A percentile compares a stretch with the other conserved stretches of the same genome.
These are phyloP conservation scores for Crithidia thermophila DNA, from an alignment of 208 protist species.

Conservation along the genomic window DNA sequence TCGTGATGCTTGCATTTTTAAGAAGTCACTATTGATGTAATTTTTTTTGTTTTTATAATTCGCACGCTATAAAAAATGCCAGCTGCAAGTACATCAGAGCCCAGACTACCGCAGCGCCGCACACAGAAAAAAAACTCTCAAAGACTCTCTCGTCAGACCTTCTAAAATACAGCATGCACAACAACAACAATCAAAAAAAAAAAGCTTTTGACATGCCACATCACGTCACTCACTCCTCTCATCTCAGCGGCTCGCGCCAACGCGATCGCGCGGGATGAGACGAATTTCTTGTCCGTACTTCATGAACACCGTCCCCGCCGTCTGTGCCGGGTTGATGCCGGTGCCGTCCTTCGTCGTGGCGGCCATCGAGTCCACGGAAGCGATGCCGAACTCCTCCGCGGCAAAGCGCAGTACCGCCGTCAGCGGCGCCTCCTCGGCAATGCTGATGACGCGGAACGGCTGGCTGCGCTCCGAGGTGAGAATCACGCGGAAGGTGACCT, in stretches of 20 bases:
- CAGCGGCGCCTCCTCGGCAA: slow-evolving; percentile 95
- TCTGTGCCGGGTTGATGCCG: slow-evolving; percentile 96
- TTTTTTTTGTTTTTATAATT: no score
- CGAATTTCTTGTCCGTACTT: slow-evolving; percentile 96
- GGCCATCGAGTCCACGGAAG: slow-evolving; percentile 81
- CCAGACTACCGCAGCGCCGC: no score
- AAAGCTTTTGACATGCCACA: no score
- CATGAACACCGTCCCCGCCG: slow-evolving; percentile 93
- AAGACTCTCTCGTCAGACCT: no score
- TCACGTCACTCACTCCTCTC: no score
- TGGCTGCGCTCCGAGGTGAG: slow-evolving; percentile 84
- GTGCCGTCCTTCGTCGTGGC: slow-evolving; percentile 94
- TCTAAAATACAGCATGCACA: no score
- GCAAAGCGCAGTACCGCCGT: slow-evolving; percentile 95
- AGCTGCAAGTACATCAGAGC: no score
- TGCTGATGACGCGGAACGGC: slow-evolving; percentile 89
- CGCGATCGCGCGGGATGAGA: slow-evolving; percentile 95
- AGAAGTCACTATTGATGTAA: no score
- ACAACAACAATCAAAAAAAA: no score
- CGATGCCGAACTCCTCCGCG: slow-evolving; percentile 92
- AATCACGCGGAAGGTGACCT: slow-evolving; percentile 83
- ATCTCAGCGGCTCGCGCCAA: slow-evolving; percentile 46
- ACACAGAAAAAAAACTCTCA: no score
- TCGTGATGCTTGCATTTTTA: no score
- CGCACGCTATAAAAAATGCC: no score